phyloP scores from a whole-genome alignment of 169 alveolate genomes.

The Eimeria tenella region DNA sequence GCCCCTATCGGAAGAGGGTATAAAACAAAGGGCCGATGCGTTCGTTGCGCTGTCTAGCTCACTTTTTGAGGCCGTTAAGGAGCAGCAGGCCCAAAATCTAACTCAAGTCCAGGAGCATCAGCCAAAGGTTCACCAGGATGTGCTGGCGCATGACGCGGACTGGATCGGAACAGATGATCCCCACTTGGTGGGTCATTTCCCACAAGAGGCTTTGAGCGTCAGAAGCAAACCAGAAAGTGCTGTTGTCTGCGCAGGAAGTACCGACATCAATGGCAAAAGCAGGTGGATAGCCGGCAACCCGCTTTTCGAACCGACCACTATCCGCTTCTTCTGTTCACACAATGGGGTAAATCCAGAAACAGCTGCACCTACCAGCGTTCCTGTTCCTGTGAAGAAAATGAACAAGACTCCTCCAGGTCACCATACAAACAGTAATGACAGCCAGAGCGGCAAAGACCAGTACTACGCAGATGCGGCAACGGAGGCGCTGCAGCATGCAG shows the following conservation, averaged over 20 bases:
- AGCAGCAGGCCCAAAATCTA: slow-evolving; percentile 53
- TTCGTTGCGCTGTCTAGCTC: slow-evolving; percentile 25
- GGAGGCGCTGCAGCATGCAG: slow-evolving; percentile 60
- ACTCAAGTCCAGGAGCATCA: background rate
- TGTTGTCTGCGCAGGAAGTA: slow-evolving; percentile 24
- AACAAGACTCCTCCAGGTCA: background rate
- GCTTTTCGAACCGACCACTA: slow-evolving; percentile 14
- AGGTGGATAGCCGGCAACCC: slow-evolving; percentile 34
- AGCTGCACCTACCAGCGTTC: slow-evolving; percentile 8
- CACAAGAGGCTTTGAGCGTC: background rate
- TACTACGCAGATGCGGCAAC: slow-evolving; percentile 54
- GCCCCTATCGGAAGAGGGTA: background rate
- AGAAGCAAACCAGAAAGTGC: background rate
- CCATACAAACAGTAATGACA: background rate
- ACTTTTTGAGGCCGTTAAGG: slow-evolving; percentile 23
- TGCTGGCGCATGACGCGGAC: background rate
- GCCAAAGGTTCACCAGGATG: slow-evolving; percentile 9
- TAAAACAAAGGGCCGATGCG: slow-evolving; percentile 1
- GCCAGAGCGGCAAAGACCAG: slow-evolving; percentile 27
- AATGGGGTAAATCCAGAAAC: slow-evolving; percentile 1
- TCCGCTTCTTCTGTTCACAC: slow-evolving; percentile 41
- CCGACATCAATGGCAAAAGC: slow-evolving; percentile 21
- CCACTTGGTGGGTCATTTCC: background rate
- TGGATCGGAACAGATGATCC: slow-evolving; percentile 13
- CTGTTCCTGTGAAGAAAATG: background rate